These are phyloP conservation scores for Mrakia frigida DNA, from an alignment of 768 basidiomycete species.

Conservation along the genomic window DNA sequence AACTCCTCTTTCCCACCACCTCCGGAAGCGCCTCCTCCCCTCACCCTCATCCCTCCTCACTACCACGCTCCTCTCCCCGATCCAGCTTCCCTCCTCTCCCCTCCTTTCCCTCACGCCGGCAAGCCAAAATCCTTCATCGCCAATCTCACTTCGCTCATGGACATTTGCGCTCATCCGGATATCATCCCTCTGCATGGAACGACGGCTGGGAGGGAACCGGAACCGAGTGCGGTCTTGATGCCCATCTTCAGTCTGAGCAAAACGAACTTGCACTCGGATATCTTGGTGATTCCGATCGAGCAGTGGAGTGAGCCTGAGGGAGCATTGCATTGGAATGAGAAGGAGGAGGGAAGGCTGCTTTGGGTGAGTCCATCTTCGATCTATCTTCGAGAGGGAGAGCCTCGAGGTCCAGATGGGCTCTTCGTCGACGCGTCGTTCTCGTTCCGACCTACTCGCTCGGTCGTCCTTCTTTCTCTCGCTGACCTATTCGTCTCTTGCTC, in stretches of 20 bases:
- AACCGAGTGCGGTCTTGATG: conserved; percentile 35
- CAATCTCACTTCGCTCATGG: conserved; percentile 40
- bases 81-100: not conserved
- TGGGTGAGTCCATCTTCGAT: conserved; percentile 33
- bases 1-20: not conserved
- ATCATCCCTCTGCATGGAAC: conserved; percentile 44
- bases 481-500: not conserved
- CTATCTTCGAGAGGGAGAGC: too few species aligned
- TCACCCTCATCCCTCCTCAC: conserved; percentile 8
- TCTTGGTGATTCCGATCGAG: conserved; percentile 41
- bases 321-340: conserved; percentile 39
- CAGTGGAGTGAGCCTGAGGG: conserved; percentile 38
- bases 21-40: not conserved
- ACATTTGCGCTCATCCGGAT: conserved; percentile 46
- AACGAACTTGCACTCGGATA: conserved; percentile 39
- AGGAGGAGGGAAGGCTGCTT: conserved; percentile 35
- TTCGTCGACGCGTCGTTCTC: not conserved
- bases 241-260: conserved; percentile 41
- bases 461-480: not conserved
- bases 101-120: not conserved
- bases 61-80: conserved; percentile 16
- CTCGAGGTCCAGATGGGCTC: too few species aligned
- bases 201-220: conserved; percentile 37
- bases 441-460: too few species aligned
- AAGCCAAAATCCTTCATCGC: conserved; percentile 41